A percentile compares a stretch with the other conserved stretches of the same genome.
Conservation (phyloP, 1,284 basidiomycete genomes). For the Malassezia pachydermatis region DNA sequence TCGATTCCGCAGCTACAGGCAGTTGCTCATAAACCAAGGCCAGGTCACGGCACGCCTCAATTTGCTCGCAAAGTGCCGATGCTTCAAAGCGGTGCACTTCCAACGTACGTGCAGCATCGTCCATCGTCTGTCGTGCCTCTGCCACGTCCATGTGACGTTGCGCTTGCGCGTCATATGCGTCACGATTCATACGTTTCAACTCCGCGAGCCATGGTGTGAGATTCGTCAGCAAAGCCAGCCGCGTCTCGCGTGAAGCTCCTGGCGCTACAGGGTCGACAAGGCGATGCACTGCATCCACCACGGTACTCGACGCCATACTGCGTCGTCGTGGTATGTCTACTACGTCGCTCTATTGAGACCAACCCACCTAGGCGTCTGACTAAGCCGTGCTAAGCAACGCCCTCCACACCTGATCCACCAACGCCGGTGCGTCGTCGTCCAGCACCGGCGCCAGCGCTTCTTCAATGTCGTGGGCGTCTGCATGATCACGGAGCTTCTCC, state of each 20-base stretch:
- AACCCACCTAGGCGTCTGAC: not conserved
- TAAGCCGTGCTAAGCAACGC: slow-evolving; percentile 20
- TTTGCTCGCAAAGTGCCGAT: slow-evolving; percentile 11
- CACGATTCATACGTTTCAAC: slow-evolving; percentile 10
- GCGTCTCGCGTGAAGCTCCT: not conserved
- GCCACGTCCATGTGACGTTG: not conserved
- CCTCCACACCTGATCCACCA: slow-evolving; percentile 37
- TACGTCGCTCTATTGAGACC: too few species aligned
- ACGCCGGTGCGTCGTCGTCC: slow-evolving; percentile 34
- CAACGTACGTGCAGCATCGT: not conserved
- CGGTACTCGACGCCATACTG: too few species aligned
- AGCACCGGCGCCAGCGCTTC: slow-evolving; percentile 38
- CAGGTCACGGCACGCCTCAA: slow-evolving; percentile 4
- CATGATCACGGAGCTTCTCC: slow-evolving; percentile 22
- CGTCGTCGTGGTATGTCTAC: too few species aligned
- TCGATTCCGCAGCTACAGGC: not conserved
- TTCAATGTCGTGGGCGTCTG: slow-evolving; percentile 20
- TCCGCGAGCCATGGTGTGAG: slow-evolving; percentile 4
- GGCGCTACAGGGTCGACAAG: too few species aligned
- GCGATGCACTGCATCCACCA: too few species aligned
- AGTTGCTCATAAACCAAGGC: slow-evolving; percentile 13
- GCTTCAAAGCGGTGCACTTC: slow-evolving; percentile 4
- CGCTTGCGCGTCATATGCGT: slow-evolving; percentile 2
- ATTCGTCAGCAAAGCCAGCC: not conserved
- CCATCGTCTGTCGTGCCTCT: not conserved